Conservation (phyloP, 305 asterid species). For the Solanum hybrid region DNA sequence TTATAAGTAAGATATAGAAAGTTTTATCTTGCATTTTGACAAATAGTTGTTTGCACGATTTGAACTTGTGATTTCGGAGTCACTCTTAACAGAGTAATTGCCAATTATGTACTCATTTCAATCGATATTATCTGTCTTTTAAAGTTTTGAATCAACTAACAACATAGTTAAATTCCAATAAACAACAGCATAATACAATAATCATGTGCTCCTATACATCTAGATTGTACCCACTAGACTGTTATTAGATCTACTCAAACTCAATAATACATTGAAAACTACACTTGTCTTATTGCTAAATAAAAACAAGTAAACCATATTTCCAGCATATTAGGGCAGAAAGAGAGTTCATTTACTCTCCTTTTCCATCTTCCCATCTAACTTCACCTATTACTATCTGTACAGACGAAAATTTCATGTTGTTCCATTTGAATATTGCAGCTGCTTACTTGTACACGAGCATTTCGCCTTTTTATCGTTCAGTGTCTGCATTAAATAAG, state of each 20-base stretch:
- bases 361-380: neutral
- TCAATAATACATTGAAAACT: neutral
- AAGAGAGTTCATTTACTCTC: neutral
- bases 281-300: neutral
- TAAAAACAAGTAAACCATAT: neutral
- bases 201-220: neutral
- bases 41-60: neutral
- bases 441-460: slow-evolving; percentile 33
- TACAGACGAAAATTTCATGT: slow-evolving; percentile 1
- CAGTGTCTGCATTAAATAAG: slow-evolving; percentile 44
- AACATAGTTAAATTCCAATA: neutral
- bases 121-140: neutral
- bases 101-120: neutral
- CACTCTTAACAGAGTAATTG: neutral
- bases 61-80: neutral
- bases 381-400: slow-evolving; percentile 5
- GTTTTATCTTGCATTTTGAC: neutral
- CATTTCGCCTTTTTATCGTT: slow-evolving; percentile 64
- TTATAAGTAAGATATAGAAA: too few relatives aligned
- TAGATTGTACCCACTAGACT: neutral
- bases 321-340: neutral
- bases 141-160: neutral
- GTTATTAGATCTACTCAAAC: slow-evolving; percentile 1
- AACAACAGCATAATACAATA: neutral
- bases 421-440: neutral